Evolutionary conservation across 2,329 filamentous ascomycete species (phyloP), one percentile per base, ranked within the genome.

Genomic region (Triangularia verruculosa): DNA sequence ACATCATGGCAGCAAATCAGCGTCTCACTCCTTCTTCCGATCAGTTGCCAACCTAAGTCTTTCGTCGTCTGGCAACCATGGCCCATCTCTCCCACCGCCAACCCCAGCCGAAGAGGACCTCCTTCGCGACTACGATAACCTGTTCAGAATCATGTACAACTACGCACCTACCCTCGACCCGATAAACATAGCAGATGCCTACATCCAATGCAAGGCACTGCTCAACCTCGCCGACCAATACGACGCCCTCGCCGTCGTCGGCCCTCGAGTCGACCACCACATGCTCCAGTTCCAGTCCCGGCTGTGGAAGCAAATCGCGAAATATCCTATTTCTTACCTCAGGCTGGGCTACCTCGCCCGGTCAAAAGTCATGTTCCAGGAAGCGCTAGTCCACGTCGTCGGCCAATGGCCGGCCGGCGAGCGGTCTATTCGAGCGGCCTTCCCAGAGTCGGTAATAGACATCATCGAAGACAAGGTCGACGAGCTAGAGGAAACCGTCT

Each of bases 121-220:
- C 22, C 83, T 97, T 55, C 91, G 92, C 70, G 92, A 97, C 78
- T 97, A 98, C 76, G 93, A 97, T 75, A 97, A 97, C 75, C 83
- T 98, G 22, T 96, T 98, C 75, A 91, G 93, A 71, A 90, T 95
- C 66, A 97, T 97, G 80, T 98, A 98, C 82, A 97, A 97, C 76
- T 91, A 96, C 74, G 81, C 92, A 0, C 94, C 94, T 0, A 74
- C 87, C 0, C 84, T 98, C 30, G 93, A 97, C 76, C 85, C 86
- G 25, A 83, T 95, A 75, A 96, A 95, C 75, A 96, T 98, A 68
- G 92, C 93, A 61, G 90, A 93, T 66, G 93, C 93, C 24, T 97
- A 97, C 73, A 89, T 95, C 52, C 92, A 97, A 77, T 97, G 92
- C 83, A 97, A 97, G 77, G 90, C 91, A 12, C 85, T 98, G 2